These are phyloP conservation scores for Torrubiellomyces zombiae DNA, from an alignment of 2,329 filamentous ascomycete species.

Conservation along the genomic window DNA sequence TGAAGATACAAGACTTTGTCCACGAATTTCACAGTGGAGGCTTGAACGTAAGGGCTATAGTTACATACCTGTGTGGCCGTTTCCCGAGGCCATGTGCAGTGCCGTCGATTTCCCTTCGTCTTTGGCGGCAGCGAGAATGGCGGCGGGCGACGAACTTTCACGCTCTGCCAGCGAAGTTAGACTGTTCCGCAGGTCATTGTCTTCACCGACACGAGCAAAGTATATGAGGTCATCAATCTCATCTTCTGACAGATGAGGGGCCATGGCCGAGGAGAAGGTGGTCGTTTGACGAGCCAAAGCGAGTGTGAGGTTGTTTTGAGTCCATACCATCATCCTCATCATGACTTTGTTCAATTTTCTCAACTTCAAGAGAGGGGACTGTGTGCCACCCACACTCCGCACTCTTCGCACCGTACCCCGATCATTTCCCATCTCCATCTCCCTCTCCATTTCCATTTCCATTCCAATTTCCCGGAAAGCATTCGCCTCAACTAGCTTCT, in stretches of 20 bases:
- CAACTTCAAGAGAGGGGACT: slow-evolving; percentile 22
- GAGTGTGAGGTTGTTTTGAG: slow-evolving; percentile 2
- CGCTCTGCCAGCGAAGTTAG: slow-evolving; percentile 45
- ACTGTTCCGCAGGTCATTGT: slow-evolving; percentile 43
- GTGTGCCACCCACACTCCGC: slow-evolving; percentile 17
- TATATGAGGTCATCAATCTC: slow-evolving; percentile 87
- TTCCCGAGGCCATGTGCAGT: slow-evolving; percentile 84
- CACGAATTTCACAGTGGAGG: no score
- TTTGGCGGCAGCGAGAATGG: slow-evolving; percentile 51
- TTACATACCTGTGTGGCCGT: slow-evolving; percentile 62
- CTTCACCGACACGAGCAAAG: slow-evolving; percentile 63
- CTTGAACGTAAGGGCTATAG: no score
- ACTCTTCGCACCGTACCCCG: slow-evolving; percentile 19
- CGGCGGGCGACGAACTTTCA: slow-evolving; percentile 40
- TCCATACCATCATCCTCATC: no score
- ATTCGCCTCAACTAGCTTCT: no score
- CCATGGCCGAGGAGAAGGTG: no score
- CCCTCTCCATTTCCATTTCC: no score
- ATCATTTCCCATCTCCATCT: slow-evolving; percentile 2
- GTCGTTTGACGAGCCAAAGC: slow-evolving; percentile 2
- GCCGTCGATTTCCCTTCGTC: slow-evolving; percentile 66
- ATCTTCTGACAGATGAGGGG: slow-evolving; percentile 49
- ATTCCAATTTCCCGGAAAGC: no score
- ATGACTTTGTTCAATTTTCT: no score
- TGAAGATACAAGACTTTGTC: no score